Base-by-base conservation (phyloP, 495 filamentous ascomycete genomes). In the Penicillium mononematosum region DNA sequence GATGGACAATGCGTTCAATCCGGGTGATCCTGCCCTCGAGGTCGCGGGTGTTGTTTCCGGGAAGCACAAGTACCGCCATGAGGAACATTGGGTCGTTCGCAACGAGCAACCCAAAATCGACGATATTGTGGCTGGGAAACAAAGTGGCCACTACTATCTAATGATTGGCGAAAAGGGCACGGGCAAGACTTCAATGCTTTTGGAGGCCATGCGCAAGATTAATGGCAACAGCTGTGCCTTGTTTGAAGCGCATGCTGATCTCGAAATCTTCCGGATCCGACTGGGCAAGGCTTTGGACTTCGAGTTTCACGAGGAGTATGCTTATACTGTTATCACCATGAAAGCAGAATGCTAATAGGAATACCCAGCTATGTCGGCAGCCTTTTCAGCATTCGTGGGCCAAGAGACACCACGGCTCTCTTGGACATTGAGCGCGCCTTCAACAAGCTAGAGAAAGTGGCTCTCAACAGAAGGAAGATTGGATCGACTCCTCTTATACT, bases 391-490 rank as follows among this genome's bases (percentile, higher is more conserved):
- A 96, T 98, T 60, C 84, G 90, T 31, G 94, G 94, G 0, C 94
- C 95, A 0, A 83, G 94, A 19, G 94, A 98, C 61, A 90, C 90
- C 2, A 92, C 89, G 0, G 90, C 94, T 5, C 70, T 98, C 17
- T 77, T 98, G 14, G 94, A 98, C 62, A 96, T 98, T 49, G 94
- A 98, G 65, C 83, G 94, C 16, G 94, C 94, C 2, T 86, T 98
- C 72, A 98, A 98, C 79, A 97, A 98, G 70, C 75, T 98, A 5
- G 93, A 98, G 69, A 98, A 98, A 72, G 89, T 97, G 9, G 94
- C 94, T 0, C 66, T 97, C 19, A 75, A 69, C 54, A 81, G 90
- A 39, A 80, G 86, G n/a, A 65, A 75, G 22, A 72, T 70, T 43
- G 82, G 83, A 8, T 78, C 81, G 53, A 51, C 63, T 7, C 94